Conservation (phyloP, 2,329 filamentous ascomycete species). For the Fusarium mangiferae region DNA sequence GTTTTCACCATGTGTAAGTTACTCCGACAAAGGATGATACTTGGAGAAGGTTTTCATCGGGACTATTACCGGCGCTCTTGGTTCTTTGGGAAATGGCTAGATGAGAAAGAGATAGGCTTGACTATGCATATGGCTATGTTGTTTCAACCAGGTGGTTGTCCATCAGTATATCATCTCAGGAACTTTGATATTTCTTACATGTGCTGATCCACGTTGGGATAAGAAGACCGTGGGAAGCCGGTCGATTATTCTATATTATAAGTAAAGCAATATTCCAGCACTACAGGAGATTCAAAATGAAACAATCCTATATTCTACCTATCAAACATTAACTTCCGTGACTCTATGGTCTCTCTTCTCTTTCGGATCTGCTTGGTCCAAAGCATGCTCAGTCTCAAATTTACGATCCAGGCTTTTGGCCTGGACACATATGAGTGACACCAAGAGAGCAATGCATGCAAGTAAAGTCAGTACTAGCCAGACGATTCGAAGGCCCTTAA, state of each 20-base stretch:
- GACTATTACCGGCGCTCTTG: not conserved
- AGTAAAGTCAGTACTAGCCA: slow-evolving; percentile 49
- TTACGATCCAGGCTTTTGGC: slow-evolving; percentile 37
- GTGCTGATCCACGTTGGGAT: not conserved
- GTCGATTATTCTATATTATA: not conserved
- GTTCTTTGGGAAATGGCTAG: not conserved
- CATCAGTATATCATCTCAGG: not conserved
- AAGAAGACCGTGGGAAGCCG: not conserved
- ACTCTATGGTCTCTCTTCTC: slow-evolving; percentile 3
- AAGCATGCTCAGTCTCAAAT: slow-evolving; percentile 36
- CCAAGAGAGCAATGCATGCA: slow-evolving; percentile 36
- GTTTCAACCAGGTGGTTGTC: no score
- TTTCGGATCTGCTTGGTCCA: not conserved
- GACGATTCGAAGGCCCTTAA: slow-evolving; percentile 47
- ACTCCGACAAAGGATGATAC: not conserved
- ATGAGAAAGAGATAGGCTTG: not conserved
- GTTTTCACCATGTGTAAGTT: not conserved
- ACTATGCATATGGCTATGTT: not conserved
- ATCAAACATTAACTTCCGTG: slow-evolving; percentile 17
- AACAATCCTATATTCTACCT: not conserved
- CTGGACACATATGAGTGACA: slow-evolving; percentile 28
- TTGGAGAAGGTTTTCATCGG: not conserved
- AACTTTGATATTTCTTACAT: not conserved
- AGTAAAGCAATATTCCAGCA: not conserved
- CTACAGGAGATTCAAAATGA: not conserved